Percentiles rank a stretch among this genome's conserved stretches.
Conservation (phyloP, 176 grass and related monocot species). For the Raddia distichophylla region DNA sequence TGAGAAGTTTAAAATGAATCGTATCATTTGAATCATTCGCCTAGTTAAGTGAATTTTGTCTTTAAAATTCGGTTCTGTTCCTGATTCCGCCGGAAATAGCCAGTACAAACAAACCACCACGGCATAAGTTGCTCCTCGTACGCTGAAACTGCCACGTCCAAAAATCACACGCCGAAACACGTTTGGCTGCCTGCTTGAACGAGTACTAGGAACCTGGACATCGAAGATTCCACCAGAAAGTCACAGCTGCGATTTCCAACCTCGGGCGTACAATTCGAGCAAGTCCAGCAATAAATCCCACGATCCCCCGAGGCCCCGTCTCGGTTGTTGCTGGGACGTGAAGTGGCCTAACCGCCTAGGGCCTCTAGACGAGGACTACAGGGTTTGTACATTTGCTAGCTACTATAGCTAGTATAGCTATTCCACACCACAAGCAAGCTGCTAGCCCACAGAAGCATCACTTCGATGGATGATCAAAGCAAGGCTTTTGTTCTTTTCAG, state of each 20-base stretch:
- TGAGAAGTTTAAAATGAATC: not conserved
- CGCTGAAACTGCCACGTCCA: not conserved
- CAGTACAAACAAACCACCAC: not conserved
- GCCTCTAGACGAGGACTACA: too few relatives aligned
- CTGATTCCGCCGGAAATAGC: not conserved
- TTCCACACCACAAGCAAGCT: too few relatives aligned
- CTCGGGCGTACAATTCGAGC: not conserved
- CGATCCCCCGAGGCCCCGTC: not conserved
- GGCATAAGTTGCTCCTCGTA: not conserved
- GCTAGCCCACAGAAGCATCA: too few relatives aligned
- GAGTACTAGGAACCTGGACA: not conserved
- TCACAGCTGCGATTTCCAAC: not conserved
- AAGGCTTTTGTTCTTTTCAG: too few relatives aligned
- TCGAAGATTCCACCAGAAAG: slow-evolving; percentile 11
- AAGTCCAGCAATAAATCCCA: not conserved
- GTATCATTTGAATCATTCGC: too few relatives aligned
- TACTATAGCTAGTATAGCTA: too few relatives aligned
- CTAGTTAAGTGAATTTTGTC: not conserved
- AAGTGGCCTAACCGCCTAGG: not conserved
- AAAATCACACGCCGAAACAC: not conserved
- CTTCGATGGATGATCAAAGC: too few relatives aligned
- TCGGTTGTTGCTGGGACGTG: not conserved
- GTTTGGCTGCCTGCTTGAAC: not conserved
- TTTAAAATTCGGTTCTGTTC: not conserved
- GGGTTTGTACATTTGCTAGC: too few relatives aligned